Conservation (phyloP, 2,329 filamentous ascomycete species). For the Cladosporium sp. region DNA sequence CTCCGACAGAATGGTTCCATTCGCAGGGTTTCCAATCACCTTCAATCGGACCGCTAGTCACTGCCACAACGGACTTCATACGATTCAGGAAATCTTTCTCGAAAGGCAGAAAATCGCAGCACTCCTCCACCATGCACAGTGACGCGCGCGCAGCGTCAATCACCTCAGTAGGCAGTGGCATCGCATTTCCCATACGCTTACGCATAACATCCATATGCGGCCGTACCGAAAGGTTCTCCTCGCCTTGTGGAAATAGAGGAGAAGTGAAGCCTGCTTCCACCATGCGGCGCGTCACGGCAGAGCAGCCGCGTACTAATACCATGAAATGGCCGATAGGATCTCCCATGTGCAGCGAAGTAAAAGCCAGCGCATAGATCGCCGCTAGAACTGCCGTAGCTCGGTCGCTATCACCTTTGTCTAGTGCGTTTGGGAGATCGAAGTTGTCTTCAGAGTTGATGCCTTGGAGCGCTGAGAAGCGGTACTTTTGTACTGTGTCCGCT, state of each 20-base stretch:
- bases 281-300: constrained; percentile 3
- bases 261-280: constrained; percentile 10
- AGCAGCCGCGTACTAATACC: constrained; percentile 11
- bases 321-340: constrained; percentile 14
- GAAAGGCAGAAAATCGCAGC: constrained; percentile 1
- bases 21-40: background rate
- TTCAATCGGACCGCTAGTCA: constrained; percentile 13
- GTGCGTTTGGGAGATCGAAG: background rate
- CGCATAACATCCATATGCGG: constrained; percentile 13
- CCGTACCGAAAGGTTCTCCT: background rate
- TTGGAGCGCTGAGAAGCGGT: constrained; percentile 12
- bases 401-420: background rate
- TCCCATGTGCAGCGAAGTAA: constrained; percentile 11
- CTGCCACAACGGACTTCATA: constrained; percentile 12
- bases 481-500: background rate
- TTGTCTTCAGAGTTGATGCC: constrained; percentile 16
- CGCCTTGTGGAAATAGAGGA: constrained; percentile 8
- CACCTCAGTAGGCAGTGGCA: background rate
- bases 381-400: constrained; percentile 14
- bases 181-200: background rate
- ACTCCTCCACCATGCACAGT: background rate
- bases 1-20: background rate
- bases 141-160: background rate
- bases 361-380: constrained; percentile 2
- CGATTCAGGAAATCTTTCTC: constrained; percentile 12